Evolutionary conservation across 768 basidiomycete genomes (phyloP).

Genomic region (Tulasnella sp.): DNA sequence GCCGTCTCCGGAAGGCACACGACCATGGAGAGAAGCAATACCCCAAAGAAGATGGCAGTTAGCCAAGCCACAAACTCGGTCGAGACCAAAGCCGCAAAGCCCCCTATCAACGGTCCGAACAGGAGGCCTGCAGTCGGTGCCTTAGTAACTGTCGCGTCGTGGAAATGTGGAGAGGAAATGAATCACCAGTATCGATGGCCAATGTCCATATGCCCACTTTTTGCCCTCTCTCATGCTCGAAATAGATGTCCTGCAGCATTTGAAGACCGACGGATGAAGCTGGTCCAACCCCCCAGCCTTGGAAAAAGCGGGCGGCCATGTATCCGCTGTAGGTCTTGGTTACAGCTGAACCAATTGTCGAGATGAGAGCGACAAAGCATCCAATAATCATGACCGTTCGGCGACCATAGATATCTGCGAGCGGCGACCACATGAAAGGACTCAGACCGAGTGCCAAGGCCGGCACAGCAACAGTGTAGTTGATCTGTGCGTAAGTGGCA

Average conservation of each 20-base stretch:
- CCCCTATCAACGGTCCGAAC: slow-evolving; percentile 29
- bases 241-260: slow-evolving; percentile 27
- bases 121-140: slow-evolving; percentile 19
- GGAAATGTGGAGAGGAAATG: not conserved
- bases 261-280: slow-evolving; percentile 29
- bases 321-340: slow-evolving; percentile 26
- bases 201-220: slow-evolving; percentile 29
- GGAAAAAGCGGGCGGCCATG: slow-evolving; percentile 29
- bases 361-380: slow-evolving; percentile 24
- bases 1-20: slow-evolving; percentile 28
- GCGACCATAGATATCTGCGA: slow-evolving; percentile 27
- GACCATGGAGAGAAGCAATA: slow-evolving; percentile 22
- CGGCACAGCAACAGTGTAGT: slow-evolving; percentile 28
- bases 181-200: slow-evolving; percentile 28
- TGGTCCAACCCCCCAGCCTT: slow-evolving; percentile 30
- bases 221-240: slow-evolving; percentile 28
- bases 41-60: slow-evolving; percentile 29
- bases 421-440: slow-evolving; percentile 29
- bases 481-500: slow-evolving; percentile 29
- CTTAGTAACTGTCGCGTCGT: not conserved
- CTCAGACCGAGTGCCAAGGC: slow-evolving; percentile 28
- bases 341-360: slow-evolving; percentile 26
- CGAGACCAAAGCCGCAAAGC: slow-evolving; percentile 29
- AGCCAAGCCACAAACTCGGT: slow-evolving; percentile 28
- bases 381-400: slow-evolving; percentile 27